Conservation (phyloP, 2,329 filamentous ascomycete species). For the Alternaria metachromatica region DNA sequence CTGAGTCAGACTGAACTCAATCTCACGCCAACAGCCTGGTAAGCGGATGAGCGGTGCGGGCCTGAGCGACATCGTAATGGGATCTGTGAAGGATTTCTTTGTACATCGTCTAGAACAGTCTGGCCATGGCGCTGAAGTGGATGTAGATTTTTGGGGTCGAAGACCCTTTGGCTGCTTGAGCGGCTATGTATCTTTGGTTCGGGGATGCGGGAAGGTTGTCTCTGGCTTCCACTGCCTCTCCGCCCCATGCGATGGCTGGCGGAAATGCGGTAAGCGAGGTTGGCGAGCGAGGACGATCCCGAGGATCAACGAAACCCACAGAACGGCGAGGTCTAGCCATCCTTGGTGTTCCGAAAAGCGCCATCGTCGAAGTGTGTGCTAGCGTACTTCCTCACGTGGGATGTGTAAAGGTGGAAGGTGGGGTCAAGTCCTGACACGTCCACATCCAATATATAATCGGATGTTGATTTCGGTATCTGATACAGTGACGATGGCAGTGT, state of each 20-base stretch:
- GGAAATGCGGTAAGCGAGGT: not conserved
- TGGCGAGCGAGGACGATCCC: not conserved
- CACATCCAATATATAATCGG: not conserved
- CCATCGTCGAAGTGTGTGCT: not conserved
- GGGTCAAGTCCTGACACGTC: not conserved
- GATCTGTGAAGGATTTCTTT: not conserved
- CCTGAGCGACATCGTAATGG: not conserved
- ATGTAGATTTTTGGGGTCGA: too few species aligned
- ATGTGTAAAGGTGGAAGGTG: not conserved
- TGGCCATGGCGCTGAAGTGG: not conserved
- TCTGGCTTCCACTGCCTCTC: not conserved
- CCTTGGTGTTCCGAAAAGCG: not conserved
- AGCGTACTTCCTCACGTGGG: not conserved
- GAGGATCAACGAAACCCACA: not conserved
- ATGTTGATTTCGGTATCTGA: not conserved
- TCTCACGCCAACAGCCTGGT: constrained; percentile 7
- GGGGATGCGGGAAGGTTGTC: not conserved
- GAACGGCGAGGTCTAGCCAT: not conserved
- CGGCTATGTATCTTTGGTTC: not conserved
- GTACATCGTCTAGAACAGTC: not conserved
- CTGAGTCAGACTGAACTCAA: constrained; percentile 2
- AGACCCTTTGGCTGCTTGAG: not conserved
- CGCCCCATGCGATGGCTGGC: not conserved
- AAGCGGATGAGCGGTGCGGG: not conserved
- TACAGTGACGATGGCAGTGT: not conserved